These are phyloP conservation scores for Elaeis guineensis DNA, from an alignment of 176 grass and related monocot genomes.

Conservation along the genomic window DNA sequence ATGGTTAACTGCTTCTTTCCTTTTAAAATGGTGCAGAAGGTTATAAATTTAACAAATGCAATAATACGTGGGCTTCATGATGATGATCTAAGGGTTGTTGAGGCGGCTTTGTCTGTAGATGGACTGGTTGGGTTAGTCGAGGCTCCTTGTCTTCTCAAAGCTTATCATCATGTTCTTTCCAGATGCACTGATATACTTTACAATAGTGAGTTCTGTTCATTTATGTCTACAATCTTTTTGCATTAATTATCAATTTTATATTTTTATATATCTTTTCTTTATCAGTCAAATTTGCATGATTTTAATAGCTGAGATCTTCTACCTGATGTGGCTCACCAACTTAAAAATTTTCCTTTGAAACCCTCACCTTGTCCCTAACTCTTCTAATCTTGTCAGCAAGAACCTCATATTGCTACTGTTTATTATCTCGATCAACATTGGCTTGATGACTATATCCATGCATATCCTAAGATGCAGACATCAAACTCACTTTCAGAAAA, in stretches of 20 bases:
- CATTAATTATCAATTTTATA: neutral
- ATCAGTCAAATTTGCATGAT: neutral
- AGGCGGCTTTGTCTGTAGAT: slow-evolving; percentile 87
- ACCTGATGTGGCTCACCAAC: too few relatives aligned
- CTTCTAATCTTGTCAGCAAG: too few relatives aligned
- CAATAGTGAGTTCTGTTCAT: slow-evolving; percentile 44
- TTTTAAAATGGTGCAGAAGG: slow-evolving; percentile 35
- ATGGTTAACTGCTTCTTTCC: neutral
- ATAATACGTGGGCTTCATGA: slow-evolving; percentile 63
- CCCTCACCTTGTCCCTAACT: too few relatives aligned
- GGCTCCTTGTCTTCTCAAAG: slow-evolving; percentile 51
- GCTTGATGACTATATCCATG: too few relatives aligned
- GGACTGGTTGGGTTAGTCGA: slow-evolving; percentile 44
- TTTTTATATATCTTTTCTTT: neutral
- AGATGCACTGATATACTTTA: slow-evolving; percentile 57
- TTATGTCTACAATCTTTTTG: slow-evolving; percentile 13
- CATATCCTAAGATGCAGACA: too few relatives aligned
- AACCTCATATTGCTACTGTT: too few relatives aligned
- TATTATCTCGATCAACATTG: too few relatives aligned
- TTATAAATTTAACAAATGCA: slow-evolving; percentile 64
- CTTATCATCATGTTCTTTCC: slow-evolving; percentile 44
- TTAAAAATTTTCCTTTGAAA: too few relatives aligned
- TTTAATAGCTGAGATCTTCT: neutral
- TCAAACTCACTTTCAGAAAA: too few relatives aligned
- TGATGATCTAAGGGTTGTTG: slow-evolving; percentile 81